Base-by-base conservation (phyloP, 345 rosid genomes). In the Aurinia saxatilis region DNA sequence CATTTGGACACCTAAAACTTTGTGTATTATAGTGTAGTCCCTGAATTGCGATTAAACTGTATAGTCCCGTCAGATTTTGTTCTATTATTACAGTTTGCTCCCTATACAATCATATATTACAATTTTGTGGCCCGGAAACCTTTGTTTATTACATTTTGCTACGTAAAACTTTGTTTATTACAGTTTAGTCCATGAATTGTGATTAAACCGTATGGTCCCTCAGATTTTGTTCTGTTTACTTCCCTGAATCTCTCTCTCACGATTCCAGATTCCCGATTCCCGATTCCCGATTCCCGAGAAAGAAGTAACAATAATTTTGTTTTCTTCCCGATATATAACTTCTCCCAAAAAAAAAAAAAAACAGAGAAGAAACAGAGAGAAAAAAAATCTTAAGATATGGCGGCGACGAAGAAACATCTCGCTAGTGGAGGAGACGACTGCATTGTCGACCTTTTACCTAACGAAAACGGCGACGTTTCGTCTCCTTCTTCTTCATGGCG, bases 401-500 rank as follows among this genome's bases (percentile, higher is more conserved):
- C 49, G 33, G 59, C 40, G 50, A 55, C 44, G 62, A 50, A 62
- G 4, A n/a, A n/a, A n/a, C 63, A 62, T 69, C 49, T 29, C 29
- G 47, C 29, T 36, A 18, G 29, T 55, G 58, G 57, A 34, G 58
- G 57, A 34, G 63, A 18, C 11, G 74, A 70, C 27, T 62, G 33
- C 58, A 70, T 7, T 54, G 63, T 51, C 58, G 74, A 65, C 64
- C 82, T 72, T 49, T 47, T 73, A 9, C 64, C 51, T 1, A 37
- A 58, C n/a, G 36, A 54, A 27, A 31, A 37, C 3, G 31, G 21
- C 9, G 21, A 38, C 12, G 40, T 29, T 13, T 23, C 58, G 8
- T 19, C 34, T 2, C 55, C 82, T 2, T 63, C 78, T 35, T 63
- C 78, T 35, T 59, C 85, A 34, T 81, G 86, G 83, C 76, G 81